Evolutionary conservation across 345 rosid genomes (phyloP), one percentile per base, ranked within the genome.

Genomic region (Nephelium lappaceum): DNA sequence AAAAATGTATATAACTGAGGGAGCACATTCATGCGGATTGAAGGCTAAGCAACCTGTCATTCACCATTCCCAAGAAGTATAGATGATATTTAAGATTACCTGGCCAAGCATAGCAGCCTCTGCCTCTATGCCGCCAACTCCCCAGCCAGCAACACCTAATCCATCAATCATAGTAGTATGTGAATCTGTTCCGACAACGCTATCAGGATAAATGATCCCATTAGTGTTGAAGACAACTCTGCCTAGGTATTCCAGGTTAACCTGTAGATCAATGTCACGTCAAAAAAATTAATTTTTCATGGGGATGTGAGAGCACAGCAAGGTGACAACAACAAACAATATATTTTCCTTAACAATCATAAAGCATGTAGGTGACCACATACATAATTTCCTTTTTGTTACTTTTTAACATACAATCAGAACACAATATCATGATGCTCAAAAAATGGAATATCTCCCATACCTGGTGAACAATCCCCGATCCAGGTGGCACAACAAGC

Each of bases 131-230:
- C 97, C 97, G 69, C 98, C 97, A 80, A 95, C 97, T 87, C 98
- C 98, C 98, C 97, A 95, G 53, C 97, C 98, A 86, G 98, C 98
- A 83, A 95, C 97, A 71, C 98, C 98, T 78, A 95, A 78, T 55
- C 98, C 97, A 81, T 95, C 97, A n/a, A 95, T 95, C 97, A 93
- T 95, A 27, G 98, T 95, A 67, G 97, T 95, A 80, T 95, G 98
- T 3, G 97, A 95, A 84, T 95, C 97, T 18, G 98, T 95, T 72
- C 98, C 98, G 41, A 95, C 98, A 43, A 95, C 98, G 58, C 98
- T 93, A 83, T 95, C 98, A 57, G 94, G 97, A 81, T 93, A 93
- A 76, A 95, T 93, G 69, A 95, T 24, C 43, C 97, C 97, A 66
- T 90, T 64, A 57, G 85, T 87, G 85, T 91, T 92, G 90, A 95